A percentile compares a stretch with the other conserved stretches of the same genome.
These are phyloP conservation scores for Amanita thiersii DNA, from an alignment of 768 basidiomycete genomes.

Conservation along the genomic window DNA sequence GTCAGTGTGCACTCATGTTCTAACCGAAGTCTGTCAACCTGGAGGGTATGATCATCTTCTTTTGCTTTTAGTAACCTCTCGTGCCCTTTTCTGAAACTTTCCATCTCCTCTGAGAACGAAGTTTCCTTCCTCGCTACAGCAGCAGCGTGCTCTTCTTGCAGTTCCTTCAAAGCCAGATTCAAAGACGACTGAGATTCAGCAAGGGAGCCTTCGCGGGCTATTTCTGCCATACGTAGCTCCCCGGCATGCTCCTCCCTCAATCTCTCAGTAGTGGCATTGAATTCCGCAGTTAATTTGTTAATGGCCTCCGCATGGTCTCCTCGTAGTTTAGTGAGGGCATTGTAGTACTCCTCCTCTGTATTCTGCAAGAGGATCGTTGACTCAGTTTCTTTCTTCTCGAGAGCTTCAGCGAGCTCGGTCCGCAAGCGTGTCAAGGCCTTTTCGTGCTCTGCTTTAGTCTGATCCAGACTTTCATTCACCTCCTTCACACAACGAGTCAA, in stretches of 20 bases:
- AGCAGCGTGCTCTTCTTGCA: slow-evolving; percentile 67
- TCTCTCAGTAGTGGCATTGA: slow-evolving; percentile 55
- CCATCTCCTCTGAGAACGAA: slow-evolving; percentile 56
- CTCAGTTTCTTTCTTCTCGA: slow-evolving; percentile 58
- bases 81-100: slow-evolving; percentile 60
- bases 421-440: slow-evolving; percentile 36
- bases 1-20: slow-evolving; percentile 49
- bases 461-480: slow-evolving; percentile 39
- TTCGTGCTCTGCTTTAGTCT: slow-evolving; percentile 47
- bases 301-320: slow-evolving; percentile 61
- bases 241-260: slow-evolving; percentile 71
- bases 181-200: slow-evolving; percentile 69
- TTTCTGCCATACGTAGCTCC: slow-evolving; percentile 66
- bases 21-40: slow-evolving; percentile 50
- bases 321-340: slow-evolving; percentile 70
- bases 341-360: slow-evolving; percentile 79
- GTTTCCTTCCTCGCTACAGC: slow-evolving; percentile 61
- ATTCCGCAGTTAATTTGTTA: slow-evolving; percentile 51
- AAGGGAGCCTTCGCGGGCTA: slow-evolving; percentile 64
- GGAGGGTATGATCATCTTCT: slow-evolving; percentile 52
- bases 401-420: slow-evolving; percentile 44
- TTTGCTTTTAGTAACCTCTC: slow-evolving; percentile 40
- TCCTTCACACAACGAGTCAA: slow-evolving; percentile 48
- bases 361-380: slow-evolving; percentile 48
- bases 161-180: slow-evolving; percentile 47